These are phyloP conservation scores for Paecilomyces sp. DNA, from an alignment of 2,329 filamentous ascomycete genomes.

Conservation along the genomic window DNA sequence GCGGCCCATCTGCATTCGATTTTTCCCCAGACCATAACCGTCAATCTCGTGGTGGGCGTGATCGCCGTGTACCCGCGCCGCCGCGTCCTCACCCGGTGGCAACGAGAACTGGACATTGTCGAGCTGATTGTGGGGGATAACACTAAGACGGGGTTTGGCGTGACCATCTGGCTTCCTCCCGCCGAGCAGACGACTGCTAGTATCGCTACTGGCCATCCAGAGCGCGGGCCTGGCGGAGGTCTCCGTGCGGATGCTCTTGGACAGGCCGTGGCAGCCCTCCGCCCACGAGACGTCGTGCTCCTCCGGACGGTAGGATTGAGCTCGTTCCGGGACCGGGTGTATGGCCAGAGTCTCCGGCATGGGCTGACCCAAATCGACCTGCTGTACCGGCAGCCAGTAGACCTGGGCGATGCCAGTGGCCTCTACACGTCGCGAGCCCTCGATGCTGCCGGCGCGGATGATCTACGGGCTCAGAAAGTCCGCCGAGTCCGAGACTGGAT, in stretches of 20 bases:
- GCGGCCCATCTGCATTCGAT: slow-evolving; percentile 60
- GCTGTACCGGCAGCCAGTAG: slow-evolving; percentile 51
- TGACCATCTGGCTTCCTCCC: slow-evolving; percentile 73
- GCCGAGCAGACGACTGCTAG: slow-evolving; percentile 8
- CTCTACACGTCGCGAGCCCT: slow-evolving; percentile 51
- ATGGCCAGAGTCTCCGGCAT: slow-evolving; percentile 72
- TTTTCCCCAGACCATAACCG: slow-evolving; percentile 70
- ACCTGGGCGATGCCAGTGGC: slow-evolving; percentile 47
- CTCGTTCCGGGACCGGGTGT: slow-evolving; percentile 68
- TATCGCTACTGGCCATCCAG: background rate
- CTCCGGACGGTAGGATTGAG: slow-evolving; percentile 72
- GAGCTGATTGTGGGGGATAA: slow-evolving; percentile 82
- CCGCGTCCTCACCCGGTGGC: slow-evolving; percentile 55
- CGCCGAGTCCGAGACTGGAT: slow-evolving; percentile 69
- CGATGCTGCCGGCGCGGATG: slow-evolving; percentile 19
- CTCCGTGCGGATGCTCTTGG: slow-evolving; percentile 26
- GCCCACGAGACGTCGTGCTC: slow-evolving; percentile 69
- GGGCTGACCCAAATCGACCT: slow-evolving; percentile 64
- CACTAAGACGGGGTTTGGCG: slow-evolving; percentile 68
- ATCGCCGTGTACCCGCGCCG: slow-evolving; percentile 64
- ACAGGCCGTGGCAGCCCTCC: slow-evolving; percentile 42
- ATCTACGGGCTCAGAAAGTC: slow-evolving; percentile 56
- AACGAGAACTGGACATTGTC: slow-evolving; percentile 55
- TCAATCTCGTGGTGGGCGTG: slow-evolving; percentile 74
- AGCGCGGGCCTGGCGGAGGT: slow-evolving; percentile 7